Percentiles rank a stretch among this genome's conserved stretches.
Conservation (phyloP, 768 basidiomycete genomes). For the Pulveroboletus sp. region DNA sequence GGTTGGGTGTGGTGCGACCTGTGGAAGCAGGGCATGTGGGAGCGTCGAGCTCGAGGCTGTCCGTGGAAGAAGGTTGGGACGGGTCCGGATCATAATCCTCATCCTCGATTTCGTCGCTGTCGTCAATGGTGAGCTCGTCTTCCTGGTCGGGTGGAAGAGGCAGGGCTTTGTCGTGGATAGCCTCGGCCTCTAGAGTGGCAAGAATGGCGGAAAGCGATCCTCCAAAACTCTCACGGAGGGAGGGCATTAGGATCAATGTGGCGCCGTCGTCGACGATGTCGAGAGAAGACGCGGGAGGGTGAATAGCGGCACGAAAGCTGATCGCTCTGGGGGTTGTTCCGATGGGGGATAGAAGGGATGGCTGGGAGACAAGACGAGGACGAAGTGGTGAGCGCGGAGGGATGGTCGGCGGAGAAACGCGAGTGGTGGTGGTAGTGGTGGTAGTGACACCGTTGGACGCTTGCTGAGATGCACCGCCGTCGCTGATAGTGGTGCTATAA, state of each 20-base stretch:
- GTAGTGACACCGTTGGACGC: constrained; percentile 7
- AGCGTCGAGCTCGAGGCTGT: constrained; percentile 21
- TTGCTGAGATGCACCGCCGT: constrained; percentile 3
- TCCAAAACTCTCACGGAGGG: constrained; percentile 29
- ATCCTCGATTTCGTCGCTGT: constrained; percentile 22
- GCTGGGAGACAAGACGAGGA: constrained; percentile 20
- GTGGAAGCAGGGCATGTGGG: constrained; percentile 4
- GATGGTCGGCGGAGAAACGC: constrained; percentile 19
- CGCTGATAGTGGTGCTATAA: constrained; percentile 13
- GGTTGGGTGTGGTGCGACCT: constrained; percentile 25
- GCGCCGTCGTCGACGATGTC: constrained; percentile 13
- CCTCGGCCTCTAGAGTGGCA: constrained; percentile 27
- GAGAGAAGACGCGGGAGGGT: not conserved
- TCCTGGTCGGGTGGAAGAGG: constrained; percentile 28
- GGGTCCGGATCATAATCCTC: constrained; percentile 25
- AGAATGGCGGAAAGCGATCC: constrained; percentile 30
- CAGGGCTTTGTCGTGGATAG: constrained; percentile 29
- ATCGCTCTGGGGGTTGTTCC: constrained; percentile 9
- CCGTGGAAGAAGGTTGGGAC: constrained; percentile 24
- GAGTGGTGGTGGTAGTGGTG: not conserved
- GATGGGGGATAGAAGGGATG: constrained; percentile 9
- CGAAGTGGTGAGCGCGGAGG: constrained; percentile 31
- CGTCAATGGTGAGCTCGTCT: constrained; percentile 18
- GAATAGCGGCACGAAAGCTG: not conserved
- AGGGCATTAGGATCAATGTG: constrained; percentile 24